Conservation (phyloP, 495 filamentous ascomycete genomes). For the Chaetomium cochliodes region DNA sequence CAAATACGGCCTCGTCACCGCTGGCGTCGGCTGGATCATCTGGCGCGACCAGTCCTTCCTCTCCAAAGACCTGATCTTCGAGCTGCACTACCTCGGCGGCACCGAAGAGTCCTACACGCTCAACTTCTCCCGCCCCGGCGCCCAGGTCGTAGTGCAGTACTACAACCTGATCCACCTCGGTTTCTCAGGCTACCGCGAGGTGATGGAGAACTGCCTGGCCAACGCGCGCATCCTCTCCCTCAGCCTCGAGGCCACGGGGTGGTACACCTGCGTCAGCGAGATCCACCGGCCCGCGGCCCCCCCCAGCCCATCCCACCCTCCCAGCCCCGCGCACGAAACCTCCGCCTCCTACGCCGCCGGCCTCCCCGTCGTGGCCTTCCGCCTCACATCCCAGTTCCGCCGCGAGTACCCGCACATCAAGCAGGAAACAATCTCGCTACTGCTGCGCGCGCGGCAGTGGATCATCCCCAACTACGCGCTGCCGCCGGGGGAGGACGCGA, state of each 20-base stretch:
- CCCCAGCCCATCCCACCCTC: slow-evolving; percentile 23
- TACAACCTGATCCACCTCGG: slow-evolving; percentile 76
- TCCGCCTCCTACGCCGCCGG: slow-evolving; percentile 65
- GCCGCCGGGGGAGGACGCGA: slow-evolving; percentile 61
- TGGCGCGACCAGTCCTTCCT: slow-evolving; percentile 68
- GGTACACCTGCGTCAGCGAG: slow-evolving; percentile 68
- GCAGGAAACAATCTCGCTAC: slow-evolving; percentile 63
- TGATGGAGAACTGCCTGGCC: slow-evolving; percentile 70
- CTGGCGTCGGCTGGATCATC: slow-evolving; percentile 73
- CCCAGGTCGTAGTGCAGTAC: slow-evolving; percentile 72
- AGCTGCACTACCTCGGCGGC: slow-evolving; percentile 73
- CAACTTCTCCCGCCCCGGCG: slow-evolving; percentile 73
- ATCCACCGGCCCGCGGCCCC: slow-evolving; percentile 56
- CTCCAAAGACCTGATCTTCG: slow-evolving; percentile 69
- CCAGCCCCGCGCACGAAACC: slow-evolving; percentile 46
- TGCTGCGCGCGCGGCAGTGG: slow-evolving; percentile 68
- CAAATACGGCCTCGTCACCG: slow-evolving; percentile 72
- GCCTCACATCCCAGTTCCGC: slow-evolving; percentile 62
- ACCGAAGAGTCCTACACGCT: slow-evolving; percentile 72
- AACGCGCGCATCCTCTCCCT: slow-evolving; percentile 68
- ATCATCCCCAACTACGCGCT: slow-evolving; percentile 76
- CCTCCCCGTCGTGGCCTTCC: slow-evolving; percentile 70
- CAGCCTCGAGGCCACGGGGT: slow-evolving; percentile 65
- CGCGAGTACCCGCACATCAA: slow-evolving; percentile 62
- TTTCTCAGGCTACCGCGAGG: slow-evolving; percentile 59